Evolutionary conservation across 2,329 filamentous ascomycete genomes (phyloP).

Genomic region (Colletotrichum melonis): DNA sequence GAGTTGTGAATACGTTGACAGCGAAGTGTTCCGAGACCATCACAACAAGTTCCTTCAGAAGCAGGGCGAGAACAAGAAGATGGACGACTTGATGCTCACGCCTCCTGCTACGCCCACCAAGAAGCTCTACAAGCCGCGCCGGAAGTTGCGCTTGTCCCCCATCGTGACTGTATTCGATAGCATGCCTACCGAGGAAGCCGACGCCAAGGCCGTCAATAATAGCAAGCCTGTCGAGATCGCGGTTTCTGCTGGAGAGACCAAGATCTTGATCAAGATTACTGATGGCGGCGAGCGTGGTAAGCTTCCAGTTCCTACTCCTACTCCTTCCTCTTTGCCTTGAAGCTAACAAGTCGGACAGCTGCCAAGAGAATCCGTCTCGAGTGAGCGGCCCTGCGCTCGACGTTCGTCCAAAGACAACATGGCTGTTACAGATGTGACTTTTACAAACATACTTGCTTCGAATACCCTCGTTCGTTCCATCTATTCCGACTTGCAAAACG

Average conservation of each 20-base stretch:
- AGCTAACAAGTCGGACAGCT: not conserved
- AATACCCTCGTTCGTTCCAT: not conserved
- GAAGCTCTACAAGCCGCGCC: not conserved
- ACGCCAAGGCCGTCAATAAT: not conserved
- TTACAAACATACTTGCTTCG: not conserved
- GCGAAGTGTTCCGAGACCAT: not conserved
- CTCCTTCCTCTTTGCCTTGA: fast-evolving
- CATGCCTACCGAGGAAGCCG: not conserved
- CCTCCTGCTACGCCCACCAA: constrained; percentile 7
- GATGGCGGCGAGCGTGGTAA: not conserved
- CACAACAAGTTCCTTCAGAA: not conserved
- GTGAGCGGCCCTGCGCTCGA: not conserved
- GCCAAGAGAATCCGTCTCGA: not conserved
- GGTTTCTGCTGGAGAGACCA: not conserved
- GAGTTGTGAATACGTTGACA: not conserved
- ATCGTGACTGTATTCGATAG: not conserved
- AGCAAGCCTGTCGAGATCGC: not conserved
- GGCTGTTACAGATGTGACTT: no score
- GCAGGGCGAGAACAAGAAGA: fast-evolving
- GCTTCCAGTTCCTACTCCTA: not conserved
- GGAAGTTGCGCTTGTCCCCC: not conserved
- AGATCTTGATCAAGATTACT: not conserved
- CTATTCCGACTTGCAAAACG: not conserved
- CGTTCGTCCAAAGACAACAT: not conserved
- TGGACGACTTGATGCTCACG: not conserved